Base-by-base conservation (phyloP, 2,329 filamentous ascomycete species). In the Proliferodiscus dingleyae region DNA sequence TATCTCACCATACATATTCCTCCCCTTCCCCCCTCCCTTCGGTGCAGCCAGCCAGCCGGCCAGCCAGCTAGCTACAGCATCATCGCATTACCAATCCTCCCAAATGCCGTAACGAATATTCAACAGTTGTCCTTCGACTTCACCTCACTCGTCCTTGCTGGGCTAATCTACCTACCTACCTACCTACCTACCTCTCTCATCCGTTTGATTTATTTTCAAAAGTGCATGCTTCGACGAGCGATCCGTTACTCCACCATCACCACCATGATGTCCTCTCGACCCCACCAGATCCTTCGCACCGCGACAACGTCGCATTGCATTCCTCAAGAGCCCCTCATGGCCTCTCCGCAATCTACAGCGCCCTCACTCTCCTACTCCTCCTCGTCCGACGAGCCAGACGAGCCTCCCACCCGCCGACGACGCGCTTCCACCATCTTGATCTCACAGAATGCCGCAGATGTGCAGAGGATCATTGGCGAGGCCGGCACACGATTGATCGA, bases 381-480 rank as follows among this genome's bases (percentile, higher is more conserved):
- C 52, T 74, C 80, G 52, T 81, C 71, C 50, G 70, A 73, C 52
- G 58, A 67, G 45, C 66, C 67, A 39, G 65, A 70, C 51, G 70
- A 70, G 18, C 67, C 68, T 51, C 64, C 29, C 13, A 18, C 65
- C 37, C 75, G 77, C 37, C 71, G 67, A 23, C 76, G 83, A 43
- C 81, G 83, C 42, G 85, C 83, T 45, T 87, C 83, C 3, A 88
- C 84, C 6, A 76, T 77, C 11, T 71, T 88, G 36, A 81, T 83
- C 55, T 77, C 79, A 34, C 77, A 81, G 64, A 83, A 71, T 61
- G 76, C 76, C 23, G 74, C 72, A 39, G 80, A 83, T 52, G 74
- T 83, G 32, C 76, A 77, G 59, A 73, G 78, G 55, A 78, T 84
- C 48, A 83, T 80, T 5, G 80, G 80, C 54, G 78, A 82, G 64